phyloP scores from a whole-genome alignment of 306 rosid genomes.

The Pueraria montana region DNA sequence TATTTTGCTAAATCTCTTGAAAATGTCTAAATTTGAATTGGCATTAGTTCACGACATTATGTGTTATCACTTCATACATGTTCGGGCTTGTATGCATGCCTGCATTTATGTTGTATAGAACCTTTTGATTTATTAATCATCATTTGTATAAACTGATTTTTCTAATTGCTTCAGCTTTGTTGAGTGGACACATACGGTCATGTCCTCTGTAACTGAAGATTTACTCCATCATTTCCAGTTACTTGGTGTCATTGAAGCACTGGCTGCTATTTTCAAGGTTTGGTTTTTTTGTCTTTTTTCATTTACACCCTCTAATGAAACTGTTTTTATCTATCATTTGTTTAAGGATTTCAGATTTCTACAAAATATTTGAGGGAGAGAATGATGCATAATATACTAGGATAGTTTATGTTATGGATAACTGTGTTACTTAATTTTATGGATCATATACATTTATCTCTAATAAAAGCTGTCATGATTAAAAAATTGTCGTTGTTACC shows the following conservation, averaged over 20 bases:
- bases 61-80: background rate
- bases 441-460: background rate
- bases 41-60: background rate
- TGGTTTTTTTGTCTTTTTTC: constrained; percentile 47
- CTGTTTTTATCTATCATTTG: constrained; percentile 34
- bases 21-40: background rate
- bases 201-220: constrained; percentile 73
- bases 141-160: constrained; percentile 43
- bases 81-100: constrained; percentile 19
- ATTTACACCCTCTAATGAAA: constrained; percentile 30
- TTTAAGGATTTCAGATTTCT: background rate
- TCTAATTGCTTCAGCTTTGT: constrained; percentile 74
- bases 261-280: constrained; percentile 95
- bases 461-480: background rate
- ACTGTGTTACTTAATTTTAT: constrained; percentile 3
- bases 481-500: constrained; percentile 14
- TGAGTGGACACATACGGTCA: constrained; percentile 85
- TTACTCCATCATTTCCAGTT: constrained; percentile 75
- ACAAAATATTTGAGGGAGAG: constrained; percentile 8
- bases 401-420: constrained; percentile 25
- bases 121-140: background rate
- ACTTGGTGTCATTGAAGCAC: constrained; percentile 82
- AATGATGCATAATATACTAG: background rate
- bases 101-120: constrained; percentile 18
- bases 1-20: constrained; percentile 7